Conservation (phyloP, 2,329 filamentous ascomycete genomes). For the Aspergillus piperis region DNA sequence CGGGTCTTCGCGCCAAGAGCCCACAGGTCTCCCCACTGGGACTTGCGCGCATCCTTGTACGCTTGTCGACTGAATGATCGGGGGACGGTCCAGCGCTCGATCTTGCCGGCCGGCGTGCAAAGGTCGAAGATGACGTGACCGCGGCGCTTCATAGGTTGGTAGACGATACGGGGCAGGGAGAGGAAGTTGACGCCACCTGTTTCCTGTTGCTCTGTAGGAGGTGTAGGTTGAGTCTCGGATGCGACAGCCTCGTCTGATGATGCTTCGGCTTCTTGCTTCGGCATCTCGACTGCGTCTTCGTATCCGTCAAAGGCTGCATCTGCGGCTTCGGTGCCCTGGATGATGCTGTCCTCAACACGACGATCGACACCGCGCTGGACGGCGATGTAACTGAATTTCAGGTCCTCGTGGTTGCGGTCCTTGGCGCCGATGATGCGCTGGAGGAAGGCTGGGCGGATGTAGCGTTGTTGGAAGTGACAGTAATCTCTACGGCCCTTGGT, state of each 20-base stretch:
- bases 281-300: constrained; percentile 50
- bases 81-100: constrained; percentile 93
- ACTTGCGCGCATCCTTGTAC: constrained; percentile 90
- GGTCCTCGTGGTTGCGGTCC: constrained; percentile 81
- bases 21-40: constrained; percentile 91
- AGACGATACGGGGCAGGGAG: constrained; percentile 73
- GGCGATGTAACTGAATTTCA: constrained; percentile 86
- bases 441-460: constrained; percentile 78
- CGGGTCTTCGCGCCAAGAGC: constrained; percentile 90
- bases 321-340: constrained; percentile 60
- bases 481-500: constrained; percentile 79
- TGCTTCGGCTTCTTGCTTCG: constrained; percentile 16
- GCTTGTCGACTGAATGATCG: constrained; percentile 77
- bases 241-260: constrained; percentile 7
- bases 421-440: constrained; percentile 69
- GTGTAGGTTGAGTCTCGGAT: constrained; percentile 4
- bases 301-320: constrained; percentile 72
- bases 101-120: constrained; percentile 79
- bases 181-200: constrained; percentile 53
- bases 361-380: constrained; percentile 74
- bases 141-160: constrained; percentile 80
- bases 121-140: constrained; percentile 88
- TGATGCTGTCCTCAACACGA: constrained; percentile 44
- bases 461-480: constrained; percentile 89
- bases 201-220: constrained; percentile 3